phyloP scores from a whole-genome alignment of 1,139 yeast genomes.

The Hansenula sp. region DNA sequence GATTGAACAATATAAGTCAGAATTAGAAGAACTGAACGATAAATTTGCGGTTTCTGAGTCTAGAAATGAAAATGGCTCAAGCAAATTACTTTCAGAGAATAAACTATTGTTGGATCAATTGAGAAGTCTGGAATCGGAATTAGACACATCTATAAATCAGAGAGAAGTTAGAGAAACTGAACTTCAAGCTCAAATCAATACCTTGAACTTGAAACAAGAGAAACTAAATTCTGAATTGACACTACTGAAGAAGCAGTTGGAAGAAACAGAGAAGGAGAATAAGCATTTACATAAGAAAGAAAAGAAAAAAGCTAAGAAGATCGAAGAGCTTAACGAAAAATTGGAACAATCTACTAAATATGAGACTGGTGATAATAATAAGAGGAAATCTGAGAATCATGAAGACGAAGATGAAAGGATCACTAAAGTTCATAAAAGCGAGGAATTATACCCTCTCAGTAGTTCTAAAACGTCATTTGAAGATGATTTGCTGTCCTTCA shows the following conservation, averaged over 20 bases:
- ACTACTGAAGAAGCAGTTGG: not conserved
- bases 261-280: conserved; percentile 3
- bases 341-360: conserved; percentile 2
- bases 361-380: conserved; percentile 17
- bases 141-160: not conserved
- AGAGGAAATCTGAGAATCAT: conserved; percentile 5
- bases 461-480: not conserved
- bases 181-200: not conserved
- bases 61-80: not conserved
- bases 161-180: not conserved
- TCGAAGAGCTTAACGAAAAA: conserved; percentile 10
- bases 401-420: conserved; percentile 5
- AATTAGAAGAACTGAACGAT: conserved; percentile 3
- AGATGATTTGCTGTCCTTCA: conserved; percentile 10
- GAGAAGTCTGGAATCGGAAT: not conserved
- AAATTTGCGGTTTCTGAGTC: conserved; percentile 1
- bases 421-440: not conserved
- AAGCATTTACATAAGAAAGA: conserved; percentile 28
- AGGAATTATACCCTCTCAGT: not conserved
- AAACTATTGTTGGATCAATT: not conserved
- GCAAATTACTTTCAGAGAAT: not conserved
- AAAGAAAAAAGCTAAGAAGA: conserved; percentile 18
- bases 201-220: not conserved
- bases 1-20: not conserved
- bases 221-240: not conserved